Base-by-base conservation (phyloP, 1,284 basidiomycete species). In the Pyrrhoderma lamaoense region DNA sequence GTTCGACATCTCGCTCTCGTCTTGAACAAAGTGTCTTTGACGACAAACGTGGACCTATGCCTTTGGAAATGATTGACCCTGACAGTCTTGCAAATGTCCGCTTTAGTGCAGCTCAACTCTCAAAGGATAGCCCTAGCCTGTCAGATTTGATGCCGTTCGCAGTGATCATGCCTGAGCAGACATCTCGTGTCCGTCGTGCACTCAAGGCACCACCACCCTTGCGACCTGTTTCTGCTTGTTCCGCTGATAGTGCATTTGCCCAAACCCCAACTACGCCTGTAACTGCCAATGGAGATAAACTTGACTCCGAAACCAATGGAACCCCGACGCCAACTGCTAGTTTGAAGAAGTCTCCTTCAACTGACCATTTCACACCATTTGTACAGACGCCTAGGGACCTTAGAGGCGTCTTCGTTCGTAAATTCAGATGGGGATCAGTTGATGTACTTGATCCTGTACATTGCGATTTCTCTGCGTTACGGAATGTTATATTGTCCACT, bases 371-470 rank as follows among this genome's bases (percentile, higher is more conserved):
- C 39, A 61, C 72, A 13, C 27, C 27, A 57, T 60, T 76, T 42
- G 61, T 72, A 22, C 69, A 71, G 31, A 78, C 80, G 16, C 82
- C 82, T 22, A 77, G 80, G 27, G 77, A 80, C 61, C 66, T 88
- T 61, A 78, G 74, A 65, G 84, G 85, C 47, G 72, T 84, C 51
- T 89, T 88, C 64, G 72, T 79, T 35, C 71, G 89, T 54, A 82
- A 79, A 62, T 90, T 83, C 64, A 70, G 88, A 59, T 91, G 88
- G 88, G 88, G 89, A 16, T 85, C 76, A 19, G 73, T 91, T 54
- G 88, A 91, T 65, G 88, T 90, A 54, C 77, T 91, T 42, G 75
- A 88, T 63, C 87, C 89, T 49, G 73, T 72, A 45, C 88, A 91
- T 60, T 91, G 88, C 59, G 88, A 91, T 67, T 90, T 88, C 62